Evolutionary conservation across 2,329 filamentous ascomycete genomes (phyloP), one percentile per base, ranked within the genome.

Genomic region (Beauveria medogensis): DNA sequence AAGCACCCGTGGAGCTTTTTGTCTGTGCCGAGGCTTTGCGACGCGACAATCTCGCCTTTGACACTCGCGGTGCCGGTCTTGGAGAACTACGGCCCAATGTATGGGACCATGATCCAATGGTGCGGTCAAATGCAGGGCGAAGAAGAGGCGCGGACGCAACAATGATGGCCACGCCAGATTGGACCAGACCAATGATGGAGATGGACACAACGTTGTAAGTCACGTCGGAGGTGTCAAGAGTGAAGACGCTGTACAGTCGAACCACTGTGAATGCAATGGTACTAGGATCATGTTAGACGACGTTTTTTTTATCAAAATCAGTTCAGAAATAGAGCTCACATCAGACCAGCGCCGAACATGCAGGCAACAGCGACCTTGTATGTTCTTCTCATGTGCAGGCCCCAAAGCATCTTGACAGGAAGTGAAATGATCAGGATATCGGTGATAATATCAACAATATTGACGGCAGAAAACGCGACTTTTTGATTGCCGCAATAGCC

Each of bases 371-470:
- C 65, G 12, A 65, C 51, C 46, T 64, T 66, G 34, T 66, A 65
- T 1, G 54, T 30, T 26, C 50, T 28, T 48, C 61, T 59, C 51
- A 65, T 55, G 43, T 63, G 62, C 10, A 66, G 56, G 3, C 61
- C 53, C 50, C 55, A 59, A 5, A 66, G 57, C 58, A 64, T 62
- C 34, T 62, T 61, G 30, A 63, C 55, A 7, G 65, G 65, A 4
- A 66, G 55, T 5, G 62, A 63, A 10, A 66, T 30, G 10, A 66
- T 66, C 6, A 64, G 18, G 3, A 65, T 20, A 34, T 66, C 65
- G 2, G 65, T 65, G 16, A 65, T 55, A 8, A 66, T 63, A 30
- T 66, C 65, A 37, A 66, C 53, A 22, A 65, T 64, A 5, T 59
- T 64, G n/a, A 65, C 61, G 6, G 60, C 58, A 9, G 65, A 60